Base-by-base conservation (phyloP, 768 basidiomycete genomes). In the Amanita polypyramis region DNA sequence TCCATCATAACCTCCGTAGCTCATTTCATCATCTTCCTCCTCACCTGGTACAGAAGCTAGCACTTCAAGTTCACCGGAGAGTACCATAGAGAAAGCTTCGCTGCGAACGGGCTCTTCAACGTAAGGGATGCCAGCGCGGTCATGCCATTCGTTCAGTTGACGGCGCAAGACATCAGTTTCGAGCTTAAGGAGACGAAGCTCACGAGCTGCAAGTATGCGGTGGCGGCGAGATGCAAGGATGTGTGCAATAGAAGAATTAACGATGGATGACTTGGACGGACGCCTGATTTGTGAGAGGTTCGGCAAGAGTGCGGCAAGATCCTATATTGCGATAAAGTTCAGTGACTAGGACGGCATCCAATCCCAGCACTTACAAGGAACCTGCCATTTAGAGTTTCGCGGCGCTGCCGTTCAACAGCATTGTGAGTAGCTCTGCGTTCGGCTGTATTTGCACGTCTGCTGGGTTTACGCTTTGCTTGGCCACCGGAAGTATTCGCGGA, bases 341-440 rank as follows among this genome's bases (percentile, higher is more conserved):
- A 32, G 35, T 14, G 21, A 19, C 11, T 19, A n/a, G 54, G 35
- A 41, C 40, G 43, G 45, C 30, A 42, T 49, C 33, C 46, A 49
- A 53, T 21, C 20, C 6, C 40, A 37, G 41, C 35, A 38, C 83
- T 58, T 62, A 83, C 87, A 57, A 96, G 70, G 72, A 98, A 98
- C 50, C 92, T 77, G 45, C 85, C 79, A 62, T 97, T 99, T 44
- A 98, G 70, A 38, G 87, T 93, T 70, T 98, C 95, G 43, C 95
- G 72, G 41, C 95, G 77, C 60, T 87, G 85, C 43, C 96, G 76
- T 70, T 97, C 96, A 50, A 97, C 91, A 27, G 96, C 95, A 62
- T 98, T 99, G 69, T 99, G 95, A 17, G 89, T 93, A 3, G 92
- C 91, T 30, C 95, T 73, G 65, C 94, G 88, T 64, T 97, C 95